Evolutionary conservation across 2,329 filamentous ascomycete species (phyloP).

Genomic region (Trichoderma harzianum): DNA sequence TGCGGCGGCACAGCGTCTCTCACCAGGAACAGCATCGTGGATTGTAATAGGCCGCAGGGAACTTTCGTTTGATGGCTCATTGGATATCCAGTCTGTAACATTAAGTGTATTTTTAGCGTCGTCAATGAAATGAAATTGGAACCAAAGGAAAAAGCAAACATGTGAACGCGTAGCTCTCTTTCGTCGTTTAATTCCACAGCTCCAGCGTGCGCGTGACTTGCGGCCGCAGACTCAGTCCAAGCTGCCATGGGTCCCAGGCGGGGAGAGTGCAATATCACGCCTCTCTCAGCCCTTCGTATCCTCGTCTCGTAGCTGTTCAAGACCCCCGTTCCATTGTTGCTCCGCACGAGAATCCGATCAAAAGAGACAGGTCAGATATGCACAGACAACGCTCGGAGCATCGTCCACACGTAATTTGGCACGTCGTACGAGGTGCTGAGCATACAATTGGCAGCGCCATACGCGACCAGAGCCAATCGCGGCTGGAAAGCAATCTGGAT

Average conservation of each 20-base stretch:
- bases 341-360: not conserved
- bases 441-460: not conserved
- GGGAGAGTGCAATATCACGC: not conserved
- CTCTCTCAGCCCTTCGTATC: not conserved
- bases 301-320: not conserved
- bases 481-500: not conserved
- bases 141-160: not conserved
- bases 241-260: not conserved
- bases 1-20: conserved; percentile 45
- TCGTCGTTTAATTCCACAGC: not conserved
- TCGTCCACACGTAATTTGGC: not conserved
- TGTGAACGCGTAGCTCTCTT: not conserved
- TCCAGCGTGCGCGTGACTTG: not conserved
- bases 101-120: conserved; percentile 12
- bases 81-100: not conserved
- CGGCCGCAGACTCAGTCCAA: not conserved
- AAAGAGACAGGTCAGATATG: not conserved
- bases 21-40: conserved; percentile 49
- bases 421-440: not conserved
- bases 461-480: not conserved
- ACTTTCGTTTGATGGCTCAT: not conserved
- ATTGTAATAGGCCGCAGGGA: conserved; percentile 32
- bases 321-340: not conserved
- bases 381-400: not conserved
- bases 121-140: conserved; percentile 5